phyloP scores from a whole-genome alignment of 2,329 filamentous ascomycete genomes.

The Epichloe brachyelytri region DNA sequence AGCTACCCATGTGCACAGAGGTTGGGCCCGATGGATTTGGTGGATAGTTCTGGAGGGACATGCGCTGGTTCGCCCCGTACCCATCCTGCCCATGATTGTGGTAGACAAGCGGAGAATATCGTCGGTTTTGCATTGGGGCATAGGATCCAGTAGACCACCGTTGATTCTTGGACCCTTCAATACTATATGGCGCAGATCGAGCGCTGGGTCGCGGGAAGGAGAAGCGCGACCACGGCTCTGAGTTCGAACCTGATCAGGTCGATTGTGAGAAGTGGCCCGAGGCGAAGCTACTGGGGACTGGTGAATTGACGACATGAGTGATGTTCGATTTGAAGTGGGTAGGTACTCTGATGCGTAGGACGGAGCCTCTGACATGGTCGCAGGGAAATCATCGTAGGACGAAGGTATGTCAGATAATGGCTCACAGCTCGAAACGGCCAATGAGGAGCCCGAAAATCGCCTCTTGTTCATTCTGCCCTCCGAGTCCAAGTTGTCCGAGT shows the following conservation, averaged over 20 bases:
- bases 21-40: slow-evolving; percentile 18
- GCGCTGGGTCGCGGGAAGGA: slow-evolving; percentile 57
- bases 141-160: slow-evolving; percentile 70
- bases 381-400: slow-evolving; percentile 58
- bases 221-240: slow-evolving; percentile 59
- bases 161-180: slow-evolving; percentile 55
- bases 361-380: slow-evolving; percentile 51
- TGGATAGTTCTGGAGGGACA: slow-evolving; percentile 30
- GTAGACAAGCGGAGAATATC: slow-evolving; percentile 49
- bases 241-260: slow-evolving; percentile 47
- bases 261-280: slow-evolving; percentile 46
- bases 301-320: slow-evolving; percentile 57
- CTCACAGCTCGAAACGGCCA: slow-evolving; percentile 56
- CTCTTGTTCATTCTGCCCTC: slow-evolving; percentile 42
- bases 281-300: slow-evolving; percentile 63
- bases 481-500: slow-evolving; percentile 37
- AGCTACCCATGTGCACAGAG: slow-evolving; percentile 40
- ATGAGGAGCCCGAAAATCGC: slow-evolving; percentile 60
- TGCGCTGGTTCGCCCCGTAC: slow-evolving; percentile 42
- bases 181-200: slow-evolving; percentile 56
- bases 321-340: slow-evolving; percentile 52
- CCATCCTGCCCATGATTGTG: slow-evolving; percentile 43
- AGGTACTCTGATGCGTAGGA: slow-evolving; percentile 57
- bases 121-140: slow-evolving; percentile 40
- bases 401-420: slow-evolving; percentile 54